These are phyloP conservation scores for Sporothrix pallida DNA, from an alignment of 2,329 filamentous ascomycete species.

Conservation along the genomic window DNA sequence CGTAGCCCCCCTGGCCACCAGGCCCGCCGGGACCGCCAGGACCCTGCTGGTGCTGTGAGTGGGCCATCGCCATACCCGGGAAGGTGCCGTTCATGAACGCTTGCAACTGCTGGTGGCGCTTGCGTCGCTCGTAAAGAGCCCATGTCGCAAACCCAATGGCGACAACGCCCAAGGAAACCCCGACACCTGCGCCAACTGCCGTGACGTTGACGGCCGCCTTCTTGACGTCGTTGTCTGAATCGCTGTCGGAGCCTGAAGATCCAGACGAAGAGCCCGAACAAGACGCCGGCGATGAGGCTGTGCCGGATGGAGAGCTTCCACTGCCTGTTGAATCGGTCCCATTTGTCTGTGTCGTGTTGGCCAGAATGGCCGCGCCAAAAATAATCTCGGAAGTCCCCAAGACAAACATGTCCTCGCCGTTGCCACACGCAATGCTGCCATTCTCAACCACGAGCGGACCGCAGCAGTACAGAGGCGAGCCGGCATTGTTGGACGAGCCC, in stretches of 20 bases:
- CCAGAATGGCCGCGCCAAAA: conserved; percentile 31
- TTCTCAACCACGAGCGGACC: conserved; percentile 17
- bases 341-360: conserved; percentile 33
- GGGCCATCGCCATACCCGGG: conserved; percentile 15
- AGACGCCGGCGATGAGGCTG: neutral
- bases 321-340: neutral
- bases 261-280: conserved; percentile 9
- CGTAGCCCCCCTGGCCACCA: neutral
- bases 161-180: conserved; percentile 33
- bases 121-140: conserved; percentile 35
- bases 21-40: neutral
- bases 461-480: conserved; percentile 34
- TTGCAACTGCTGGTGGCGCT: conserved; percentile 28
- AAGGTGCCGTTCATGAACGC: neutral
- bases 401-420: conserved; percentile 31
- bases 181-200: conserved; percentile 36
- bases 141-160: conserved; percentile 31
- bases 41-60: neutral
- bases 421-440: conserved; percentile 29
- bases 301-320: neutral
- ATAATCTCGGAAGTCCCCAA: conserved; percentile 28
- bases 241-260: neutral
- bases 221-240: neutral
- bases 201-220: neutral
- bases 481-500: conserved; percentile 20